phyloP scores from a whole-genome alignment of 768 basidiomycete species.

The Kwoniella newhampshirensis region DNA sequence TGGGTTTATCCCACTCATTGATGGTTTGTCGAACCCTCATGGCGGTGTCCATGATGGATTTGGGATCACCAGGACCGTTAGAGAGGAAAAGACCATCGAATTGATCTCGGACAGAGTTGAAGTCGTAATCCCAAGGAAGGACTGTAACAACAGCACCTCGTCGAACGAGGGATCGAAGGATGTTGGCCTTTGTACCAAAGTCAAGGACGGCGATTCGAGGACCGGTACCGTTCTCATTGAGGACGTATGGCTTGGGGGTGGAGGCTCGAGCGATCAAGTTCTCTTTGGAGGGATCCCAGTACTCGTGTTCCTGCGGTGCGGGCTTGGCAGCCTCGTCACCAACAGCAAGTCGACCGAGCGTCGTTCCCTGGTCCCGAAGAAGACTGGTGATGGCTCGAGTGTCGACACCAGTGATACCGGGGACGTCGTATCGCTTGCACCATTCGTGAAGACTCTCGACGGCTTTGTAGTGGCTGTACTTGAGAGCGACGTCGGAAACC shows the following conservation, averaged over 20 bases:
- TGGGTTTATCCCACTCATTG: constrained; percentile 83
- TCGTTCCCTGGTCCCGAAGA: constrained; percentile 94
- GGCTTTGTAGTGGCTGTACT: constrained; percentile 90
- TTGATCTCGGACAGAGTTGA: constrained; percentile 83
- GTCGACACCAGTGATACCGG: constrained; percentile 94
- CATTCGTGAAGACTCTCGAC: constrained; percentile 89
- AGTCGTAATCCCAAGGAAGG: constrained; percentile 96
- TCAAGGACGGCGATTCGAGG: constrained; percentile 93
- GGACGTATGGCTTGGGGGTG: constrained; percentile 74
- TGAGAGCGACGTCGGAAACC: constrained; percentile 91
- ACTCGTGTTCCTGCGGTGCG: constrained; percentile 67
- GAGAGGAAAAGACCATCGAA: constrained; percentile 94
- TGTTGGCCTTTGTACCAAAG: constrained; percentile 97
- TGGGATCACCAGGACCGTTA: constrained; percentile 95
- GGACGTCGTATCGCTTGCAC: constrained; percentile 86
- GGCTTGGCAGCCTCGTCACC: constrained; percentile 67
- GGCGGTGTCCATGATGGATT: constrained; percentile 81
- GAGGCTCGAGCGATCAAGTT: constrained; percentile 94
- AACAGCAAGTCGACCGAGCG: constrained; percentile 83
- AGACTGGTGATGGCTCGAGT: constrained; percentile 93
- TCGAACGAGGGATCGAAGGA: constrained; percentile 84
- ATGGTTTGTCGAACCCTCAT: constrained; percentile 76
- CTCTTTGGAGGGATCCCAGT: constrained; percentile 87
- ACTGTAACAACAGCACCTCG: constrained; percentile 92
- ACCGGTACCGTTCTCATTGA: constrained; percentile 76